Conservation (phyloP, 495 filamentous ascomycete species). For the Evernia prunastri region DNA sequence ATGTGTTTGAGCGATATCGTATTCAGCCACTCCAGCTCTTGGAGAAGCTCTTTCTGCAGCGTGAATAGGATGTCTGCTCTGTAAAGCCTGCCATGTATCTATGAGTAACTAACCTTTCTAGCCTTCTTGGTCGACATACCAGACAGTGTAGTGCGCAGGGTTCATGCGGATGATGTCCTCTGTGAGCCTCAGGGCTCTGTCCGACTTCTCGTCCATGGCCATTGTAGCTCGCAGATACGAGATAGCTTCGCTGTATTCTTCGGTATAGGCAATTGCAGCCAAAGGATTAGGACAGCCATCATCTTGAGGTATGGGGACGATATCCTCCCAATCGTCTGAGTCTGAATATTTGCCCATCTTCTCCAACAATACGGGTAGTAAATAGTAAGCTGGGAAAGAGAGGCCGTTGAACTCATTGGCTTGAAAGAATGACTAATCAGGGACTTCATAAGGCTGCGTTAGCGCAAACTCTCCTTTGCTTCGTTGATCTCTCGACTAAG, state of each 20-base stretch:
- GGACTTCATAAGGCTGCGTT: too few relatives aligned
- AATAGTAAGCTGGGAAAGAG: background rate
- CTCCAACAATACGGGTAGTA: background rate
- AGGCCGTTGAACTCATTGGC: too few relatives aligned
- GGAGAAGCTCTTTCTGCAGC: constrained; percentile 55
- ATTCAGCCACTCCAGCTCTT: constrained; percentile 83
- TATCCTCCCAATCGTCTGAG: constrained; percentile 74
- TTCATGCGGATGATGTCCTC: constrained; percentile 86
- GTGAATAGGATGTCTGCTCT: constrained; percentile 68
- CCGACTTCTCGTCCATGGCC: constrained; percentile 75
- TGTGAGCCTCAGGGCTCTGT: constrained; percentile 74
- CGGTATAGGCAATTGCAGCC: constrained; percentile 80
- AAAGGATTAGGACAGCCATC: constrained; percentile 69
- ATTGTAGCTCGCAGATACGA: constrained; percentile 91
- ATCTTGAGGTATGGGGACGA: constrained; percentile 74
- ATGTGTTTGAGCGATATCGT: constrained; percentile 69
- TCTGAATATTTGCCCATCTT: constrained; percentile 48
- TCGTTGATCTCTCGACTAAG: too few relatives aligned
- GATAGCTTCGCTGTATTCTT: constrained; percentile 80
- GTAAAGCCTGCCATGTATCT: constrained; percentile 58
- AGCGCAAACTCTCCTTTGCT: too few relatives aligned
- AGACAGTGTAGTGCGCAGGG: constrained; percentile 95
- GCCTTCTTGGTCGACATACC: constrained; percentile 43
- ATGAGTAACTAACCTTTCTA: constrained; percentile 10
- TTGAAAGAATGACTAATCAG: too few relatives aligned